phyloP scores from a whole-genome alignment of 2,329 filamentous ascomycete genomes.

The Didymellaceae sp. region DNA sequence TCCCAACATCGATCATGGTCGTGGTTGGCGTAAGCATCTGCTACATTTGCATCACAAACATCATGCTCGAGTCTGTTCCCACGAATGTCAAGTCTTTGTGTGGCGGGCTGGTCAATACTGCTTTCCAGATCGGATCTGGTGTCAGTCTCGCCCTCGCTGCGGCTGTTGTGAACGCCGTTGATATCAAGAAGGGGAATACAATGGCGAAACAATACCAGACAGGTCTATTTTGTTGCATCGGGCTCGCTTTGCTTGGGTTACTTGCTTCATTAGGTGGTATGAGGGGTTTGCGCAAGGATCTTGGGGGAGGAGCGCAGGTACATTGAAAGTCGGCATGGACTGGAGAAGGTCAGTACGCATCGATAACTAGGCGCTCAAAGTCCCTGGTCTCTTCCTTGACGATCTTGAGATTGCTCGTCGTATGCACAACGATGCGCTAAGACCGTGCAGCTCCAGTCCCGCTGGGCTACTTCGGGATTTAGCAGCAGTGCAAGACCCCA shows the following conservation, averaged over 20 bases:
- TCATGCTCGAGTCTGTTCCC: constrained; percentile 11
- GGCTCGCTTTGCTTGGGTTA: constrained; percentile 3
- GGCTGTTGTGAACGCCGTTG: constrained; percentile 10
- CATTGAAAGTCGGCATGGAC: neutral
- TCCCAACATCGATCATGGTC: constrained; percentile 9
- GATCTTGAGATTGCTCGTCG: too few species aligned
- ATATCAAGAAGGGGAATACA: constrained; percentile 11
- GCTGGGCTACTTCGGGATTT: too few species aligned
- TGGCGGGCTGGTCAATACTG: constrained; percentile 9
- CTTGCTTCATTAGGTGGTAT: constrained; percentile 3
- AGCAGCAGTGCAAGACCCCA: neutral
- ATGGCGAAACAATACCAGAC: constrained; percentile 11
- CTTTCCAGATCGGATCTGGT: constrained; percentile 9
- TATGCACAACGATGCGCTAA: too few species aligned
- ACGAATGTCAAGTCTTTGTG: constrained; percentile 11
- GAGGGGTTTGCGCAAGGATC: constrained; percentile 4
- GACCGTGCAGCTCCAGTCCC: too few species aligned
- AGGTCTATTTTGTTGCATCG: constrained; percentile 9
- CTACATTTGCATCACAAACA: constrained; percentile 13
- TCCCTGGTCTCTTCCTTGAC: too few species aligned
- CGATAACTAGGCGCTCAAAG: too few species aligned
- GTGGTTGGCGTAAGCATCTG: constrained; percentile 10
- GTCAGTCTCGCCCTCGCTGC: constrained; percentile 10
- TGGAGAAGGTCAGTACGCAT: too few species aligned
- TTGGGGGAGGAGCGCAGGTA: constrained; percentile 6